A percentile compares a stretch with the other conserved stretches of the same genome.
Conservation (phyloP, 352 stramenopile species). For the Phytophthora agathidicida region DNA sequence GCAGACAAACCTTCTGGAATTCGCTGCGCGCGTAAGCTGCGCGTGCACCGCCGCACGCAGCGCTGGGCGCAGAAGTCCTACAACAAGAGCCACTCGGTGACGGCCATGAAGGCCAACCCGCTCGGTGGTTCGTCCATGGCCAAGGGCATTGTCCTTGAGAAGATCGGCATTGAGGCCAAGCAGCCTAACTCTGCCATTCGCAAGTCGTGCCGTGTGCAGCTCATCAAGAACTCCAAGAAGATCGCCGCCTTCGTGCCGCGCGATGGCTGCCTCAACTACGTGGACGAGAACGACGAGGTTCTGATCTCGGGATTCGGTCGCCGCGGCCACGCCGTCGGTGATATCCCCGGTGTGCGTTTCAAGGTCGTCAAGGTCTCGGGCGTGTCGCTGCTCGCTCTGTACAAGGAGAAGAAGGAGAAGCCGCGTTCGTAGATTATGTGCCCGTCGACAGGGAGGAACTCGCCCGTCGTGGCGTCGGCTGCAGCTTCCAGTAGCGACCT, state of each 20-base stretch:
- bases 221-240: conserved; percentile 99
- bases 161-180: conserved; percentile 99
- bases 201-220: conserved; percentile 99
- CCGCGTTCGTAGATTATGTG: conserved; percentile 94
- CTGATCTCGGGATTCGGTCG: conserved; percentile 99
- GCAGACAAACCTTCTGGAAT: conserved; percentile 99
- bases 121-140: conserved; percentile 99
- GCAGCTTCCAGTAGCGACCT: background rate
- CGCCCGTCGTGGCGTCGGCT: conserved; percentile 2
- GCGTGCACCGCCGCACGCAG: conserved; percentile 97
- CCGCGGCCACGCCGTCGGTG: conserved; percentile 99
- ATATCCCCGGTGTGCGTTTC: conserved; percentile 99
- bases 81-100: conserved; percentile 99
- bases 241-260: conserved; percentile 99
- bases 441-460: conserved; percentile 17
- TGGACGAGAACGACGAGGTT: conserved; percentile 99
- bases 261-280: conserved; percentile 99
- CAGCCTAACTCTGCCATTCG: conserved; percentile 99
- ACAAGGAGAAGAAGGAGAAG: conserved; percentile 99
- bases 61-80: conserved; percentile 98
- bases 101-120: conserved; percentile 99
- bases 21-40: conserved; percentile 99
- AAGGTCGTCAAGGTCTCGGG: conserved; percentile 99
- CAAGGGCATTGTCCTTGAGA: conserved; percentile 99
- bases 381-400: conserved; percentile 99